Percentiles rank a stretch among this genome's conserved stretches.
Conservation (phyloP, 176 grass and related monocot genomes). For the Saccharum officinarum region DNA sequence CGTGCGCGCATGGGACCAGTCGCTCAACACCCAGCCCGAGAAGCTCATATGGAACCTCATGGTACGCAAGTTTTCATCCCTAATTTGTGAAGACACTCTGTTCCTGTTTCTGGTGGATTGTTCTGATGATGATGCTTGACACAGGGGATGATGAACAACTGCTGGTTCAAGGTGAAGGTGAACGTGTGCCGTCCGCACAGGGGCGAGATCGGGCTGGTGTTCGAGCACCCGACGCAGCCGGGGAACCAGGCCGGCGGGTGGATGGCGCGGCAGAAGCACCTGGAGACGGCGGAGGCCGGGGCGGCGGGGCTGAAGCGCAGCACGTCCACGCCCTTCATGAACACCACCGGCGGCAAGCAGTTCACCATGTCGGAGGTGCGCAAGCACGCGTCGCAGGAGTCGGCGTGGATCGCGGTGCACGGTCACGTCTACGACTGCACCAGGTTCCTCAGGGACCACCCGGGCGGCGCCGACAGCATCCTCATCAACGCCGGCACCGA, state of each 20-base stretch:
- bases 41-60: slow-evolving; percentile 98
- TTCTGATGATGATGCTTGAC: neutral
- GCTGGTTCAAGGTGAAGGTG: slow-evolving; percentile 95
- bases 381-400: slow-evolving; percentile 61
- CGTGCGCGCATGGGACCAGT: slow-evolving; percentile 89
- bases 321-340: slow-evolving; percentile 69
- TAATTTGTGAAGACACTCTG: too few relatives aligned
- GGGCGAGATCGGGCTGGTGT: slow-evolving; percentile 80
- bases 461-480: slow-evolving; percentile 89
- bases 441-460: slow-evolving; percentile 81
- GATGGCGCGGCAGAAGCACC: slow-evolving; percentile 91
- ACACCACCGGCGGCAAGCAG: slow-evolving; percentile 45
- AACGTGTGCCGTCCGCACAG: slow-evolving; percentile 79
- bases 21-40: slow-evolving; percentile 86
- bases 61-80: slow-evolving; percentile 17
- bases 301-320: slow-evolving; percentile 69
- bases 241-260: slow-evolving; percentile 75
- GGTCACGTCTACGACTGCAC: slow-evolving; percentile 95
- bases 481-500: slow-evolving; percentile 92
- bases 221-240: slow-evolving; percentile 93
- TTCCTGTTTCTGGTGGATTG: neutral
- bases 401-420: slow-evolving; percentile 89
- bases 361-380: slow-evolving; percentile 83
- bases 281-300: slow-evolving; percentile 71
- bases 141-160: slow-evolving; percentile 99